A percentile compares a stretch with the other conserved stretches of the same genome.
phyloP scores from a whole-genome alignment of 23 red algal genomes.

The Gracilaria gracilis region DNA sequence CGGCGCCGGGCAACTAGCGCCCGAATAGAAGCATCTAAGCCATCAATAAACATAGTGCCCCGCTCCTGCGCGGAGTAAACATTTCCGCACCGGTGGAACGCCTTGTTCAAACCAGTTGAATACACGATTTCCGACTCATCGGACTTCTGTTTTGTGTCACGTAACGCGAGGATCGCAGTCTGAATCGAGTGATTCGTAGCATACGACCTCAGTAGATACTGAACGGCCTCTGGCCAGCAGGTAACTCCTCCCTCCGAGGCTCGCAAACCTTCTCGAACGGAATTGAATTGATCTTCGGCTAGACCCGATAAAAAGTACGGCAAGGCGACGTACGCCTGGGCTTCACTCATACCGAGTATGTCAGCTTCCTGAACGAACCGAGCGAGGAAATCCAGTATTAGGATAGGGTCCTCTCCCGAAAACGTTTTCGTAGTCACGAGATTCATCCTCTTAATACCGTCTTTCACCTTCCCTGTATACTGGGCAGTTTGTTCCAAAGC shows the following conservation, averaged over 20 bases:
- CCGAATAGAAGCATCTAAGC: too few species aligned
- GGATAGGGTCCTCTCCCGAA: neutral
- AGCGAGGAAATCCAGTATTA: constrained; percentile 1
- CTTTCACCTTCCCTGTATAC: neutral
- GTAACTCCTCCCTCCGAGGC: constrained; percentile 17
- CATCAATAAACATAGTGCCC: too few species aligned
- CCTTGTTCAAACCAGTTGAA: too few species aligned
- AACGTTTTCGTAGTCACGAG: neutral
- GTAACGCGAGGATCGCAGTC: neutral
- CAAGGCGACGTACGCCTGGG: constrained; percentile 10
- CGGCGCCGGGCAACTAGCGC: too few species aligned
- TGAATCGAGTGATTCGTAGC: neutral
- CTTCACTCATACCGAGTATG: neutral
- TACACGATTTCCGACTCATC: too few species aligned
- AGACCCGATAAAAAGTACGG: neutral
- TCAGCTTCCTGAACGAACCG: neutral
- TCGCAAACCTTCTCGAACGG: neutral
- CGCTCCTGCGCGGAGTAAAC: too few species aligned
- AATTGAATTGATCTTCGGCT: neutral
- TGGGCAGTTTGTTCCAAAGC: neutral
- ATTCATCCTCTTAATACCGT: neutral
- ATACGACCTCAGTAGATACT: constrained; percentile 21
- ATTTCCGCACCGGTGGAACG: too few species aligned
- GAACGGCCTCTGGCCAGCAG: constrained; percentile 21
- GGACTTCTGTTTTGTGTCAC: neutral